Base-by-base conservation (phyloP, 192 early-diverging fungal species). In the Coemansia sp. region DNA sequence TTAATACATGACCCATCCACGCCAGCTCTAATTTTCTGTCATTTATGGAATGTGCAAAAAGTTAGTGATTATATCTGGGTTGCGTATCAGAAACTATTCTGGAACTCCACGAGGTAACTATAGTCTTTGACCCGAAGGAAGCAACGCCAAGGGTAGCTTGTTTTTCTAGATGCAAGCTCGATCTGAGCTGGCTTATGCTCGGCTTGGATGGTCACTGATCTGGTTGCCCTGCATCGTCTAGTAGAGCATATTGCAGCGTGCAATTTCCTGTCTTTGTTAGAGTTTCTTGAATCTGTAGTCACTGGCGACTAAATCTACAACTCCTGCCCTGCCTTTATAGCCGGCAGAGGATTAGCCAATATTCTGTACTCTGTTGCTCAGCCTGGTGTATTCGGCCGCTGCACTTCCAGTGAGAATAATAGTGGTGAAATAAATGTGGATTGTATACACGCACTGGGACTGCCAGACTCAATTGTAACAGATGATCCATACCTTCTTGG, bases 121-220 rank as follows among this genome's bases (percentile, higher is more conserved):
- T 70, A 65, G 75, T 93, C 81, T 69, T 94, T 20, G 94, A 97
- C 31, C 90, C 2, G 89, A 91, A 18, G 88, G 95, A 15, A 86
- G 96, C 24, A 95, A 89, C 4, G 84, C 95, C 8, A 94, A 98
- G 76, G 92, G 94, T 78, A 86, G 93, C 1, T 83, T 98, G 38
- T 93, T 93, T 94, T 31, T 77, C 97, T 20, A 84, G 89, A 38
- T 76, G 73, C 1, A 94, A 94, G 76, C 76, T 98, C 53, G 89
- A 90, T 64, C 92, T 93, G 8, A 81, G 94, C 43, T 98, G 95
- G 96, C 95, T 97, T 80, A 76, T 88, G 18, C 87, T 97, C 31
- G 86, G 88, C 34, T 47, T 69, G 90, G 15, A 81, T 98, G n/a
- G 89, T 93, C 3, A 69, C 58, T 3, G 97, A 98, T 73, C 50